Evolutionary conservation across 305 asterid genomes (phyloP).

Genomic region (Solanum hybrid): DNA sequence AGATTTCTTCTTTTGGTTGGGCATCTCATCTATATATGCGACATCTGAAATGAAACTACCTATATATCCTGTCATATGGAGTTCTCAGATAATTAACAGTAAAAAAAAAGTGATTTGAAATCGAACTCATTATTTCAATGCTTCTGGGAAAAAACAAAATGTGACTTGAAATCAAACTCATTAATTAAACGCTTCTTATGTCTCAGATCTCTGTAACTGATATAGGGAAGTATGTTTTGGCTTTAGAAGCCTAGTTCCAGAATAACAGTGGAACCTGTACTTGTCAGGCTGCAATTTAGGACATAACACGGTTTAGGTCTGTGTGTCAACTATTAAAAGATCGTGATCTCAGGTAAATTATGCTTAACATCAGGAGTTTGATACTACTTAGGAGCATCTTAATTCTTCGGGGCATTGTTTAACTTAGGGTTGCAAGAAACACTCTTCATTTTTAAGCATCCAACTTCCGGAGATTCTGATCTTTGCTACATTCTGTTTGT

Average conservation of each 20-base stretch:
- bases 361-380: neutral
- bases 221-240: neutral
- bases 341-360: neutral
- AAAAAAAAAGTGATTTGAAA: neutral
- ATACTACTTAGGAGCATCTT: neutral
- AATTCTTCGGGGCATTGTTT: neutral
- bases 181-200: neutral
- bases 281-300: neutral
- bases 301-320: neutral
- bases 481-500: neutral
- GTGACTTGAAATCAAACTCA: neutral
- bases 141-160: neutral
- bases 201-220: neutral
- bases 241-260: neutral
- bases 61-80: neutral
- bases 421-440: neutral
- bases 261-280: neutral
- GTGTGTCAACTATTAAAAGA: neutral
- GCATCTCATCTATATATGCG: neutral
- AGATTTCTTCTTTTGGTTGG: neutral
- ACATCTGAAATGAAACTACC: neutral
- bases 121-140: neutral
- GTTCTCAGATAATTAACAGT: neutral
- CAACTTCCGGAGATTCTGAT: neutral
- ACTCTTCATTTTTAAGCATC: neutral